Evolutionary conservation across 2,329 filamentous ascomycete species (phyloP), one percentile per base, ranked within the genome.

Genomic region (Ophiocordyceps australis): DNA sequence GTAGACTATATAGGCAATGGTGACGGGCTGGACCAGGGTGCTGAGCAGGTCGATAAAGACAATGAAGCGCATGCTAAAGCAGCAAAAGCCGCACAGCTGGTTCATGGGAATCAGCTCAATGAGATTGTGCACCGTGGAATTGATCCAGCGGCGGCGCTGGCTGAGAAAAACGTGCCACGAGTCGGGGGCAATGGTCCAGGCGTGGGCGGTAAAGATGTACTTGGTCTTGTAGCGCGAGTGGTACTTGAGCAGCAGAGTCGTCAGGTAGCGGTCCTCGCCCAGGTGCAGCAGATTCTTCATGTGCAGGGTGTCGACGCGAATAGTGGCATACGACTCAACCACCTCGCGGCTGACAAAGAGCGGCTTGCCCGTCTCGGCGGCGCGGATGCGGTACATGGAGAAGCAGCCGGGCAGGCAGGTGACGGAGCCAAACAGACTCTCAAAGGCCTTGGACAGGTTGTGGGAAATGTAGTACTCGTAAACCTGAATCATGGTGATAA

Each of bases 401-500:
- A 95, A 98, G 68, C 89, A 98, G 60, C 89, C 89, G 14, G 89
- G 89, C 46, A 98, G 62, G 65, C 89, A 98, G 26, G 89, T 98
- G 39, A 98, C 86, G 38, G 81, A 92, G 30, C 86, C 89, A 46
- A 98, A 98, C 41, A 98, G 64, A 55, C 79, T 89, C 54, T 95
- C 86, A 49, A 98, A 98, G 9, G 86, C 89, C 57, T 98, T 95
- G 39, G 80, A 75, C 38, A 98, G 56, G 49, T 95, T 92, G 62
- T 98, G 86, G 26, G 86, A 95, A 43, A 98, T 98, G 59, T 85
- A 98, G 64, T 98, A 98, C 54, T 98, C 86, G 62, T 95, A 98
- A 18, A 98, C 86, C 54, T 98, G 89, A 48, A 98, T 98, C 86
- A 95, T 95, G 26, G 89, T 98, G 38, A 92, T 72, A 44, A 91